These are phyloP conservation scores for Gleditsia sinensis DNA, from an alignment of 306 rosid species.

Conservation along the genomic window DNA sequence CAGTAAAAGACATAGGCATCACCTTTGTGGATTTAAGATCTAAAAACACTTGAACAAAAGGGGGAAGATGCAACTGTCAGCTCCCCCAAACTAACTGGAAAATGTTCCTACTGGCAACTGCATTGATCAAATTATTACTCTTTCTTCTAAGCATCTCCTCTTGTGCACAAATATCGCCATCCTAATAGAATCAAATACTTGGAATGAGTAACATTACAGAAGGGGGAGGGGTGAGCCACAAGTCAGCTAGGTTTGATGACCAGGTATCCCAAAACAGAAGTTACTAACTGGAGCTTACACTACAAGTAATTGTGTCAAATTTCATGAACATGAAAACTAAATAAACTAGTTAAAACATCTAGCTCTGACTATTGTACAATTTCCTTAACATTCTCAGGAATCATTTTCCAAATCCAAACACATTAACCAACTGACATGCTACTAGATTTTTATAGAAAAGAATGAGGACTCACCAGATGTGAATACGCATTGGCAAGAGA, in stretches of 20 bases:
- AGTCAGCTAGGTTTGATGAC: background rate
- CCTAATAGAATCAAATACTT: slow-evolving; percentile 48
- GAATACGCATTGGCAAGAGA: slow-evolving; percentile 82
- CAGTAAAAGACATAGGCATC: background rate
- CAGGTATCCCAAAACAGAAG: background rate
- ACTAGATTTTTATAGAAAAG: slow-evolving; percentile 17
- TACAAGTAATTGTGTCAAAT: background rate
- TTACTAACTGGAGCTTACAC: background rate
- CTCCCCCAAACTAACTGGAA: slow-evolving; percentile 84
- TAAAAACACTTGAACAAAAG: background rate
- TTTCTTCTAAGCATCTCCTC: slow-evolving; percentile 75
- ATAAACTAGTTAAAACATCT: background rate
- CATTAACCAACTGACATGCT: background rate
- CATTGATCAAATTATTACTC: slow-evolving; percentile 66
- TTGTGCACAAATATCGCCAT: slow-evolving; percentile 66
- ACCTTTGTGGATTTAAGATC: slow-evolving; percentile 17
- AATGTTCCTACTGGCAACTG: slow-evolving; percentile 81
- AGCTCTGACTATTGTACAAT: background rate
- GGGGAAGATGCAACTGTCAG: slow-evolving; percentile 31
- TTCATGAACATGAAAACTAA: background rate
- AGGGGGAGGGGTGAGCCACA: too few relatives aligned
- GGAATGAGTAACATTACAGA: background rate
- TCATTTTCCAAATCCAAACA: background rate
- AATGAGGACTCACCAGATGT: slow-evolving; percentile 59
- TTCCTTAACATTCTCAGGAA: slow-evolving; percentile 15